Evolutionary conservation across 2,329 filamentous ascomycete species (phyloP).

Genomic region (Fusarium longipes): DNA sequence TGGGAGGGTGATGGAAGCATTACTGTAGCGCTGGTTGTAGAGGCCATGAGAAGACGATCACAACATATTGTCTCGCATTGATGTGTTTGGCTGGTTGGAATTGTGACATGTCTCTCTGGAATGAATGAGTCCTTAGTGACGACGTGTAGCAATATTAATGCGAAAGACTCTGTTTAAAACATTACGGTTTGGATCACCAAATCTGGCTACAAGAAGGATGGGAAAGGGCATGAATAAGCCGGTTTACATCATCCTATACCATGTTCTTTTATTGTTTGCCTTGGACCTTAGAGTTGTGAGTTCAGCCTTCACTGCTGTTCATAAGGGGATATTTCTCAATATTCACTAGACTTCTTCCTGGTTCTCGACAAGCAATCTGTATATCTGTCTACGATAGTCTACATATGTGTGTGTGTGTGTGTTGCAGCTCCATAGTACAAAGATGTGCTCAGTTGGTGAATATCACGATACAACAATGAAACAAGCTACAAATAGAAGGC

Average conservation of each 20-base stretch:
- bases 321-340: not conserved
- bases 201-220: too few relatives aligned
- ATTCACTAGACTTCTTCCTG: not conserved
- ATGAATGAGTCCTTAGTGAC: not conserved
- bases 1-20: conserved; percentile 29
- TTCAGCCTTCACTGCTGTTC: not conserved
- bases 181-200: too few relatives aligned
- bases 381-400: not conserved
- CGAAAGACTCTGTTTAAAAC: not conserved
- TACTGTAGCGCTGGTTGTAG: conserved; percentile 8
- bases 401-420: too few relatives aligned
- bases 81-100: not conserved
- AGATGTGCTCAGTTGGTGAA: not conserved
- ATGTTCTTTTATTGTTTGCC: not conserved
- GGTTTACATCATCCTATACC: too few relatives aligned
- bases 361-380: not conserved
- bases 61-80: not conserved
- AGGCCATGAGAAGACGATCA: not conserved
- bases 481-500: not conserved
- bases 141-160: not conserved
- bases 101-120: not conserved
- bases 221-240: not conserved
- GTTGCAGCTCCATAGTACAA: not conserved
- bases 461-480: not conserved
- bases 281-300: not conserved